These are phyloP conservation scores for Plasmodium reichenowi DNA, from an alignment of 169 alveolate genomes.

Conservation along the genomic window DNA sequence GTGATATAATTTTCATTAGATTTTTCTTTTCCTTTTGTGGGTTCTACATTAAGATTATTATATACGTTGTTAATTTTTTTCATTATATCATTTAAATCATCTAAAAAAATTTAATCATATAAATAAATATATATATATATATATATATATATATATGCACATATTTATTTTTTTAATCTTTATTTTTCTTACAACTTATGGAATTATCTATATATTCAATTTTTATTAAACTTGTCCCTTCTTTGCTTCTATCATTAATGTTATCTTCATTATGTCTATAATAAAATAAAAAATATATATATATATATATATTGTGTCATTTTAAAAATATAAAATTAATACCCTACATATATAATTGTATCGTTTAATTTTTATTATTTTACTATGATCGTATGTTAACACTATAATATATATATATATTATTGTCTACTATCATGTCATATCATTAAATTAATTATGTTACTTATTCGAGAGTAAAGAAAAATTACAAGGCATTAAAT, in stretches of 20 bases:
- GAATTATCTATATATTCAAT: conserved; percentile 29
- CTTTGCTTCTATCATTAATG: neutral
- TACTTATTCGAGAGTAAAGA: neutral
- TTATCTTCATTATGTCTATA: neutral
- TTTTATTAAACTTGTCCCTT: conserved; percentile 2
- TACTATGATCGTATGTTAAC: too few relatives aligned
- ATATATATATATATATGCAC: neutral
- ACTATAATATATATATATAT: too few relatives aligned
- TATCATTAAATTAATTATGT: neutral
- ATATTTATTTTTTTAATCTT: neutral
- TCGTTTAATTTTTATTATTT: too few relatives aligned
- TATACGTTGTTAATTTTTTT: conserved; percentile 41
- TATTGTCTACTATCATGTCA: too few relatives aligned
- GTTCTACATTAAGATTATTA: neutral
- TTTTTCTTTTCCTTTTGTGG: neutral
- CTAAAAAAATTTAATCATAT: neutral
- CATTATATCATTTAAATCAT: conserved; percentile 42
- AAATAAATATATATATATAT: neutral
- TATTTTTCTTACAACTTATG: neutral
- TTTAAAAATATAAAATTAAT: neutral
- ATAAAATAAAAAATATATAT: neutral
- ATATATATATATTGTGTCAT: neutral
- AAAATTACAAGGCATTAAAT: conserved; percentile 13
- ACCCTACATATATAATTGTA: too few relatives aligned
- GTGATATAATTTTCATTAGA: neutral